phyloP scores from a whole-genome alignment of 2,329 filamentous ascomycete genomes.

The Colletotrichum tamarilloi region DNA sequence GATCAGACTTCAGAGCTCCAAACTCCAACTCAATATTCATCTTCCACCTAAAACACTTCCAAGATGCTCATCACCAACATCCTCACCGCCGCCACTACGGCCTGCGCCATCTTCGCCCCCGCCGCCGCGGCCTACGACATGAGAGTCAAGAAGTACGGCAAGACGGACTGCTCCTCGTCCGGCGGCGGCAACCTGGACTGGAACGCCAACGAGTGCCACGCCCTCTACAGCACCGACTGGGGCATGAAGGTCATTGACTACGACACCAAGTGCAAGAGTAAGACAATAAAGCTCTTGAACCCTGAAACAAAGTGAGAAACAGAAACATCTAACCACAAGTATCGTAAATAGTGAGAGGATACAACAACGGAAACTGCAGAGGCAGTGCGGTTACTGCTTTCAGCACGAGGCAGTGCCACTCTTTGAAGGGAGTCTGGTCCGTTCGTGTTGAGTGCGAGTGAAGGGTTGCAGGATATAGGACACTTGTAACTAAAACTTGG shows the following conservation, averaged over 20 bases:
- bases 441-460: background rate
- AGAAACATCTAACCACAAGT: no score
- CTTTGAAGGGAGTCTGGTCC: background rate
- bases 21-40: background rate
- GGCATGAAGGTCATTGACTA: slow-evolving; percentile 6
- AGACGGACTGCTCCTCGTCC: background rate
- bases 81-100: background rate
- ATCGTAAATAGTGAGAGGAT: background rate
- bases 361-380: background rate
- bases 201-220: background rate
- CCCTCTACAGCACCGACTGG: background rate
- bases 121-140: background rate
- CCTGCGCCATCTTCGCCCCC: background rate
- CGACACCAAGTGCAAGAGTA: slow-evolving; percentile 3
- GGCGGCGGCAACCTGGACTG: background rate
- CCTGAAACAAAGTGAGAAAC: no score
- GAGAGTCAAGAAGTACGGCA: background rate
- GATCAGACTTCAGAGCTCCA: background rate
- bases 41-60: background rate
- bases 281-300: background rate
- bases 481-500: background rate
- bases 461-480: background rate
- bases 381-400: background rate
- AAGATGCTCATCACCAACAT: slow-evolving; percentile 12
- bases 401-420: background rate